Evolutionary conservation across 2,329 filamentous ascomycete genomes (phyloP).

Genomic region (Pestalotiopsis sp.): DNA sequence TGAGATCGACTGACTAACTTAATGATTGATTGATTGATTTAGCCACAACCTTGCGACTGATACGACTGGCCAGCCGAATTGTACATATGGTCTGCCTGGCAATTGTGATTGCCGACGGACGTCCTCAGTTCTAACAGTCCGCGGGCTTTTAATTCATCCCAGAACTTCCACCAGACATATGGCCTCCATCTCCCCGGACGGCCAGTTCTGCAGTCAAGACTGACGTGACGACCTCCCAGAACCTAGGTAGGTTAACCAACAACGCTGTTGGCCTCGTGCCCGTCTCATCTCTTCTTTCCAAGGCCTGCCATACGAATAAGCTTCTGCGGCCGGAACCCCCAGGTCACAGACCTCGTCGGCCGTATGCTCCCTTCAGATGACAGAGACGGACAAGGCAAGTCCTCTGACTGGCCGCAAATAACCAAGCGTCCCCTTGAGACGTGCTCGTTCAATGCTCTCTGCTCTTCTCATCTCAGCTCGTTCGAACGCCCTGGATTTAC

Average conservation of each 20-base stretch:
- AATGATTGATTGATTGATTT: neutral
- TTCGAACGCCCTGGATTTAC: neutral
- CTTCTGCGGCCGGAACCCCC: neutral
- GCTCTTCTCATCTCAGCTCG: neutral
- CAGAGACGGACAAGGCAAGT: neutral
- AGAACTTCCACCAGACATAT: conserved; percentile 10
- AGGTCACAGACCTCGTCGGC: neutral
- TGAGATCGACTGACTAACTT: too few species aligned
- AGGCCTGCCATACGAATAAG: neutral
- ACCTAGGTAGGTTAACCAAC: neutral
- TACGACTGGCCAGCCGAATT: neutral
- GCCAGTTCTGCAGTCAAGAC: neutral
- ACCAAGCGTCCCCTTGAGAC: neutral
- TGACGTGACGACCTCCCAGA: neutral
- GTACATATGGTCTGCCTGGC: neutral
- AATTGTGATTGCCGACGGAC: neutral
- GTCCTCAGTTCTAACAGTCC: neutral
- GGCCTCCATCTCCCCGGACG: neutral
- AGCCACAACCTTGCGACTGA: neutral
- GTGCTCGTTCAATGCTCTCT: neutral
- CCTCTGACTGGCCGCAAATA: neutral
- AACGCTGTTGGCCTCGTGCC: neutral
- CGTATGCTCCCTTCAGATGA: neutral
- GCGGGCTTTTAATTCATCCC: neutral
- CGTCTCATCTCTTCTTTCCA: neutral